These are phyloP conservation scores for Hyparrhenia diplandra DNA, from an alignment of 176 grass and related monocot genomes.

Conservation along the genomic window DNA sequence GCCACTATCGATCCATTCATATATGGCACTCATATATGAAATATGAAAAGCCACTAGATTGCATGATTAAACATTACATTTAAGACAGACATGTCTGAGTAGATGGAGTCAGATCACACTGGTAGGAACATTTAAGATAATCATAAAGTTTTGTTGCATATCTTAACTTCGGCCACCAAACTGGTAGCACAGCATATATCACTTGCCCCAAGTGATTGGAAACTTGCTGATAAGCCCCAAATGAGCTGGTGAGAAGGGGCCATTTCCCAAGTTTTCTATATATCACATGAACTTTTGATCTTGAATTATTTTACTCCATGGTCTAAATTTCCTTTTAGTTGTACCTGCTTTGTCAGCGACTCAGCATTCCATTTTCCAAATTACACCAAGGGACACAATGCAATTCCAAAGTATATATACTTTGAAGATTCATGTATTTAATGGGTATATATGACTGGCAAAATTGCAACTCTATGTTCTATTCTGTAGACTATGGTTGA, in stretches of 20 bases:
- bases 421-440: background rate
- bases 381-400: background rate
- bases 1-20: background rate
- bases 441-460: conserved; percentile 14
- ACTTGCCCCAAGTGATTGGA: background rate
- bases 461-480: conserved; percentile 23
- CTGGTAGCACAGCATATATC: background rate
- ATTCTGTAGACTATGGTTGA: conserved; percentile 12
- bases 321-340: background rate
- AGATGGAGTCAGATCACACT: background rate
- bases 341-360: background rate
- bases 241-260: background rate
- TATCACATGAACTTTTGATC: background rate
- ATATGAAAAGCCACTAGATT: background rate
- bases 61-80: background rate
- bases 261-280: background rate
- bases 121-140: background rate
- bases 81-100: background rate
- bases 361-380: background rate
- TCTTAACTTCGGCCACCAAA: background rate
- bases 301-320: background rate
- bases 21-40: background rate
- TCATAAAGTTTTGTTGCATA: background rate
- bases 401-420: conserved; percentile 7
- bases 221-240: background rate